Base-by-base conservation (phyloP, 805 yeast genomes). In the baker's yeast (Saccharomyces cerevisiae) region DNA sequence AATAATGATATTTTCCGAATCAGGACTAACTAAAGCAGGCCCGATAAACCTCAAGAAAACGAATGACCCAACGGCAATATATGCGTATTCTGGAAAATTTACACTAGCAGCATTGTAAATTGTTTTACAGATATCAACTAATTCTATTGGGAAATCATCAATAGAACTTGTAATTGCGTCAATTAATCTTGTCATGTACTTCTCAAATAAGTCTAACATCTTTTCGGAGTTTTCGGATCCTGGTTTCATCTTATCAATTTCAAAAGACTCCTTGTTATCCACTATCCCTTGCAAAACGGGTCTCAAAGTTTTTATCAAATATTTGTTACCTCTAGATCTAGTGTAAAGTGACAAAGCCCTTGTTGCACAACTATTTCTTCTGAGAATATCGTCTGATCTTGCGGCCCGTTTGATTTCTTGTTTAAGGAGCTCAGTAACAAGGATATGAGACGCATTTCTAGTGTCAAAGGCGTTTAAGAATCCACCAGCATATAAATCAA, bases 21-120 rank as follows among this genome's bases (percentile, higher is more conserved):
- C 95, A 0, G 97, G 96, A n/a, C 88, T 81, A n/a, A 90, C 89
- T 59, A 90, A 83, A 0, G 95, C 95, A 13, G 97, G 97, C 65
- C 94, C 86, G 57, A 85, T 76, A 57, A 85, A 82, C 54, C 95
- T 73, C 59, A 91, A 74, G 62, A 91, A 90, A 54, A 90, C 74
- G 65, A 87, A 91, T 0, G 96, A 89, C 0, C 96, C 96, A 29
- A 89, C 84, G 0, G 94, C 87, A 26, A 82, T 75, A 27, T 78
- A 73, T 46, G 85, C 77, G 46, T 84, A 84, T 41, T 79, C 82
- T 0, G 85, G 86, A 59, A 85, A 85, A 59, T 80, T 81, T 14
- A 70, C 67, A 22, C 76, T 70, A 54, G 87, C 81, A 52, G 83
- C 70, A 41, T 71, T 65, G 70, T 78, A 75, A 56, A 89, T 81